A percentile compares a stretch with the other conserved stretches of the same genome.
Evolutionary conservation across 2,329 filamentous ascomycete species (phyloP).

Genomic region (Diaporthe vexans): DNA sequence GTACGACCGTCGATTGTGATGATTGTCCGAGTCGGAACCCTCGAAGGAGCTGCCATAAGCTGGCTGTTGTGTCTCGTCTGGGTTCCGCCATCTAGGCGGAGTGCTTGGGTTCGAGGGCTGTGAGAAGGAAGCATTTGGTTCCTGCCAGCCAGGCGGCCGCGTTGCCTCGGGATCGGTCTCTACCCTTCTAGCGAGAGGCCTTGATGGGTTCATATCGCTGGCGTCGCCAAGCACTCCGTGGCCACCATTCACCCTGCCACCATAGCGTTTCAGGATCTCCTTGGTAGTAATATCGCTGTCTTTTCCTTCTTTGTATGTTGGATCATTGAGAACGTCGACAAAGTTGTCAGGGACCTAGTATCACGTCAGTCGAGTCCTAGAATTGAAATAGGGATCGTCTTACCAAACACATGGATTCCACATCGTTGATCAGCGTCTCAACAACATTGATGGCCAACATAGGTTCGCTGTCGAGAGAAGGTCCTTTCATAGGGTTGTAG

Average conservation of each 20-base stretch:
- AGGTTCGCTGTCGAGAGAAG: conserved; percentile 84
- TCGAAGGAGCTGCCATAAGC: conserved; percentile 62
- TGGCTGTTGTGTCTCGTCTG: conserved; percentile 59
- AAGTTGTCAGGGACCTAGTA: conserved; percentile 91
- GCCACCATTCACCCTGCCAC: conserved; percentile 69
- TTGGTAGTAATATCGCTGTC: conserved; percentile 87
- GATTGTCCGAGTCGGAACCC: conserved; percentile 57
- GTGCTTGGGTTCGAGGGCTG: conserved; percentile 59
- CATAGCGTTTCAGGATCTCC: conserved; percentile 94
- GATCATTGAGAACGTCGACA: conserved; percentile 86
- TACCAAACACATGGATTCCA: conserved; percentile 98
- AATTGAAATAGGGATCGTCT: conserved; percentile 52
- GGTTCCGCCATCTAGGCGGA: conserved; percentile 64
- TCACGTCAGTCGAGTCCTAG: conserved; percentile 45
- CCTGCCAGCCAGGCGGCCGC: conserved; percentile 73
- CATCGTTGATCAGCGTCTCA: conserved; percentile 89
- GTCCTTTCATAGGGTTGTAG: conserved; percentile 76
- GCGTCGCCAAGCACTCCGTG: conserved; percentile 71
- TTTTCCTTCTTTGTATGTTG: conserved; percentile 74
- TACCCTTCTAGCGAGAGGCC: conserved; percentile 73
- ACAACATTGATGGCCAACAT: conserved; percentile 96
- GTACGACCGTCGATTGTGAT: conserved; percentile 62
- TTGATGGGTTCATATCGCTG: conserved; percentile 69
- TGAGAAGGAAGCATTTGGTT: conserved; percentile 61
- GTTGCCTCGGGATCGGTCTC: conserved; percentile 80